Conservation (phyloP, 2,329 filamentous ascomycete species). For the Colletotrichum liriopes region DNA sequence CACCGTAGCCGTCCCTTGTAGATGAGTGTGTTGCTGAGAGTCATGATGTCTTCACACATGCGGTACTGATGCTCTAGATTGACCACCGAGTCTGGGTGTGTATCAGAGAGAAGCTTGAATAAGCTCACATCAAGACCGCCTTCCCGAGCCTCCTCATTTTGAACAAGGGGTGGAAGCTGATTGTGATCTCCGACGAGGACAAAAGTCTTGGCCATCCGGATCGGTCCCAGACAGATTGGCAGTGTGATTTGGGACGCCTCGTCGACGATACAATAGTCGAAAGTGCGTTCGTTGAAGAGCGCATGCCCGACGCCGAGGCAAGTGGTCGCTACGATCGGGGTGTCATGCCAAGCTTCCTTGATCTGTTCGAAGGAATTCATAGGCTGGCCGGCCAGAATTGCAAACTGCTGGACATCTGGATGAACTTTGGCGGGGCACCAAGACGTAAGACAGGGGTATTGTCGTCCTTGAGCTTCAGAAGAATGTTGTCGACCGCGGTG, state of each 20-base stretch:
- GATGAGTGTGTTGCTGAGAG: conserved; percentile 91
- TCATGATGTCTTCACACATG: conserved; percentile 98
- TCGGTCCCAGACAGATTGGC: conserved; percentile 93
- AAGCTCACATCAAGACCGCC: conserved; percentile 93
- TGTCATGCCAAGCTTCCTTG: conserved; percentile 85
- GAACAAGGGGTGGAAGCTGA: conserved; percentile 93
- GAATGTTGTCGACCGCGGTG: conserved; percentile 97
- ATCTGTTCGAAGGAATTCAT: conserved; percentile 88
- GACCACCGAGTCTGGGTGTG: conserved; percentile 88
- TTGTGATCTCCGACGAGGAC: conserved; percentile 97
- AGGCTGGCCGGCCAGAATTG: conserved; percentile 80
- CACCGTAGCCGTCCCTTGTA: conserved; percentile 94
- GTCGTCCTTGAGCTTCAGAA: conserved; percentile 89
- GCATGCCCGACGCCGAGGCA: conserved; percentile 93
- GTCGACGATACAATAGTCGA: conserved; percentile 99
- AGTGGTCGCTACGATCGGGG: conserved; percentile 93
- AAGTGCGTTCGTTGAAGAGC: conserved; percentile 88
- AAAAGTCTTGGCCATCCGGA: conserved; percentile 92
- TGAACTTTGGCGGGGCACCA: conserved; percentile 89
- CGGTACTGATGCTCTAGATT: conserved; percentile 97
- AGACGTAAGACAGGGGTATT: conserved; percentile 87
- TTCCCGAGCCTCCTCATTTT: conserved; percentile 88
- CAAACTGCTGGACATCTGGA: conserved; percentile 88
- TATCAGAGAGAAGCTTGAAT: conserved; percentile 93
- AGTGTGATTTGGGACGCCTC: conserved; percentile 98